Percentiles rank a stretch among this genome's conserved stretches.
phyloP scores from a whole-genome alignment of 78 protist genomes.

The Dictyostelium purpureum region DNA sequence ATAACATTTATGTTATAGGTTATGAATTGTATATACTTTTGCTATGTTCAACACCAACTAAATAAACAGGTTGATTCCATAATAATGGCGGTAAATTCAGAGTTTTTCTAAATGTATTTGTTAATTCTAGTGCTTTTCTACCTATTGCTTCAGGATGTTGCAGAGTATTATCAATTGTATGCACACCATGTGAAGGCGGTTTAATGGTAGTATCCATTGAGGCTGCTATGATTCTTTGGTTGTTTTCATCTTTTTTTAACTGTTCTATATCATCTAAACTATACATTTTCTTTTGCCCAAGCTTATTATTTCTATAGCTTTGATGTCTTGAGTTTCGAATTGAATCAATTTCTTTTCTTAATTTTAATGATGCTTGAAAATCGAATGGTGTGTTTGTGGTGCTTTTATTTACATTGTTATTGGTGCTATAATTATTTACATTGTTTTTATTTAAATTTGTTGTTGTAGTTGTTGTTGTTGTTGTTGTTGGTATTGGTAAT shows the following conservation, averaged over 20 bases:
- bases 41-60: conserved; percentile 47
- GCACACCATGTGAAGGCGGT: neutral
- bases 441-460: neutral
- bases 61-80: conserved; percentile 52
- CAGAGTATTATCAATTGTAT: conserved; percentile 27
- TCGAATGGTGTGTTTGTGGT: neutral
- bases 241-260: neutral
- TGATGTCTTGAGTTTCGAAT: conserved; percentile 31
- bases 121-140: conserved; percentile 36
- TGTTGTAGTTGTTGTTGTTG: neutral
- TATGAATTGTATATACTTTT: conserved; percentile 14
- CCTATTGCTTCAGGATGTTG: conserved; percentile 56
- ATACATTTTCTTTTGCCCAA: conserved; percentile 19
- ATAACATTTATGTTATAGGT: neutral
- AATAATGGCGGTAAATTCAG: neutral
- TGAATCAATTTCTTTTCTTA: conserved; percentile 3
- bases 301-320: conserved; percentile 29
- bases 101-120: conserved; percentile 26
- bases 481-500: neutral
- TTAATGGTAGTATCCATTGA: neutral
- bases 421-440: neutral
- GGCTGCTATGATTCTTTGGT: neutral
- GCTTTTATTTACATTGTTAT: neutral
- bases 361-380: neutral
- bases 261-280: neutral